These are phyloP conservation scores for Ogataea salicorniae DNA, from an alignment of 805 yeast genomes.

Conservation along the genomic window DNA sequence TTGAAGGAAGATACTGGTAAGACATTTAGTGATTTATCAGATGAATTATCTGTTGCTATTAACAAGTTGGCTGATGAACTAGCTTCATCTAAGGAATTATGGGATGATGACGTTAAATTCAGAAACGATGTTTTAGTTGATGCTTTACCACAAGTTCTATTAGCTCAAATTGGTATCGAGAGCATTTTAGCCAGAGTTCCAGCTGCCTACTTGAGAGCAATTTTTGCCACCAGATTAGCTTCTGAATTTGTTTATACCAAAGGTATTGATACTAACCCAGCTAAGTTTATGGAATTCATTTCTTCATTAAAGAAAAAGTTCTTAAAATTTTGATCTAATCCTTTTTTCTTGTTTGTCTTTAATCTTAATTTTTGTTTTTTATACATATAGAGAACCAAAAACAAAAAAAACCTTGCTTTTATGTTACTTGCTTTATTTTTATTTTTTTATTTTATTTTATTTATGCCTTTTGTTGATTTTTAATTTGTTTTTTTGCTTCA, in stretches of 20 bases:
- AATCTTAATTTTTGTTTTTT: not conserved
- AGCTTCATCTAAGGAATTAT: slow-evolving; percentile 71
- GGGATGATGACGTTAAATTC: slow-evolving; percentile 75
- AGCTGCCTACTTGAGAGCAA: slow-evolving; percentile 77
- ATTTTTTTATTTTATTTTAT: not conserved
- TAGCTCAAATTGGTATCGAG: slow-evolving; percentile 60
- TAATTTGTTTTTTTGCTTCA: not conserved
- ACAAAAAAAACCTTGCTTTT: not conserved
- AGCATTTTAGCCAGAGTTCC: slow-evolving; percentile 75
- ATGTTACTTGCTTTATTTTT: not conserved
- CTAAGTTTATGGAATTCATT: slow-evolving; percentile 66
- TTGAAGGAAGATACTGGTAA: slow-evolving; percentile 60
- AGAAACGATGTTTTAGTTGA: slow-evolving; percentile 71
- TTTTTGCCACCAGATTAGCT: slow-evolving; percentile 82
- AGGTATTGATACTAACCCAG: slow-evolving; percentile 79
- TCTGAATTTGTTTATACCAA: slow-evolving; percentile 78
- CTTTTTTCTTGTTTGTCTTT: not conserved
- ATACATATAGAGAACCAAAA: not conserved
- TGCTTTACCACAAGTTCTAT: slow-evolving; percentile 72
- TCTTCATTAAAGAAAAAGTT: slow-evolving; percentile 48
- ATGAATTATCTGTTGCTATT: slow-evolving; percentile 74
- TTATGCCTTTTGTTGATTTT: not conserved
- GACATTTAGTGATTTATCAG: slow-evolving; percentile 68
- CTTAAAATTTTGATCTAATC: not conserved
- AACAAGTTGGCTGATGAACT: slow-evolving; percentile 83